Evolutionary conservation across 768 basidiomycete species (phyloP).

Genomic region (Amanita brunnescens): DNA sequence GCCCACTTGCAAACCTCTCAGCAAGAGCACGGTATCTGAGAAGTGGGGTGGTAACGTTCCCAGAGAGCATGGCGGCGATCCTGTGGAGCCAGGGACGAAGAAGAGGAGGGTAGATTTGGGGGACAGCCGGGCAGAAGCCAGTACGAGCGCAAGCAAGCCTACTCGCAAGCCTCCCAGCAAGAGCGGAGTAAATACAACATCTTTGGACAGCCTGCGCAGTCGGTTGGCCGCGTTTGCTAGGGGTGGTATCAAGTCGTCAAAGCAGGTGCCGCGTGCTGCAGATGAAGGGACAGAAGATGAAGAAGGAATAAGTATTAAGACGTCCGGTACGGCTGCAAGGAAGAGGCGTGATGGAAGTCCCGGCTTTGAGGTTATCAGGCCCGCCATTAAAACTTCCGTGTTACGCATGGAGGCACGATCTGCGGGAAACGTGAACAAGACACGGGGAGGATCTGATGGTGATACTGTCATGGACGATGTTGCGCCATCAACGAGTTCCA

Average conservation of each 20-base stretch:
- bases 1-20: not conserved
- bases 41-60: no score
- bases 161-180: not conserved
- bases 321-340: not conserved
- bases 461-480: constrained; percentile 16
- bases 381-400: not conserved
- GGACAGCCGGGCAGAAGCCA: not conserved
- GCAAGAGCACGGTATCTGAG: no score
- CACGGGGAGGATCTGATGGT: constrained; percentile 3
- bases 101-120: constrained; percentile 9
- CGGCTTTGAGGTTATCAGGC: not conserved
- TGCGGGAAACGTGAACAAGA: no score
- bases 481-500: constrained; percentile 12
- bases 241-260: constrained; percentile 19
- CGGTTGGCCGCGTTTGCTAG: constrained; percentile 48
- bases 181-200: not conserved
- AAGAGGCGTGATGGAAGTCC: not conserved
- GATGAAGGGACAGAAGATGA: not conserved
- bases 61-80: not conserved
- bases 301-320: not conserved
- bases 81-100: constrained; percentile 5
- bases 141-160: not conserved
- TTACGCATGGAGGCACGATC: not conserved
- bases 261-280: not conserved
- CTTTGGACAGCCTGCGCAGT: constrained; percentile 31